Base-by-base conservation (phyloP, 305 asterid species). In the Solanum hybrid region DNA sequence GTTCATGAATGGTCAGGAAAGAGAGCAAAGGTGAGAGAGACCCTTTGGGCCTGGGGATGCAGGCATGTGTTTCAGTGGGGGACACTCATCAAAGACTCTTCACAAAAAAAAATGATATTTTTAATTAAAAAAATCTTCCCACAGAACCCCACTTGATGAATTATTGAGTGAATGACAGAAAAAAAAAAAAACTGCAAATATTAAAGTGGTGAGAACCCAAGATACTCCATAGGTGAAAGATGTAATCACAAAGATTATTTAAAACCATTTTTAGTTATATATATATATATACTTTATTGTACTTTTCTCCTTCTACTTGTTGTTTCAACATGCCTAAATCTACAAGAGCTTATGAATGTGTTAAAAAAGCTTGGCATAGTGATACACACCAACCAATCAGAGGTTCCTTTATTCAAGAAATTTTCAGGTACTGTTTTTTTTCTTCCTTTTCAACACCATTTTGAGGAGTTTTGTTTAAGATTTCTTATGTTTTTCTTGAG, bases 351-450 rank as follows among this genome's bases (percentile, higher is more conserved):
- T 97, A 95, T 86, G 99, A 97, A 91, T 97, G 99, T 94, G 97
- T 95, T 76, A 94, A 95, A 88, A 94, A 96, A 95, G 98, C 98
- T 93, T 97, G 99, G 99, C 99, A 97, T 90, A 95, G 99, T 85
- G 98, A 96, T 24, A 93, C 94, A 73, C 98, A 95, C 92, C 98
- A 92, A 13, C 99, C 98, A 90, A 91, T 97, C 66, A 95, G 99
- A 93, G 99, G 98, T 88, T 97, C 98, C 86, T 93, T 97, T 88
- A 96, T 97, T 91, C 97, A 96, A 93, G 98, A 97, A 92, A 93
- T 96, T 91, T 97, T 97, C 95, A 97, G 98, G 99, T 97, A 73
- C 66, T 16, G 7, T 51, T 16, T 16, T 5, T 51, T 51, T 51
- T 37, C 13, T n/a, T 36, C 34, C 17, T n/a, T 73, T n/a, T 40